Evolutionary conservation across 306 rosid genomes (phyloP), one percentile per base, ranked within the genome.

Genomic region (Rubus idaeus): DNA sequence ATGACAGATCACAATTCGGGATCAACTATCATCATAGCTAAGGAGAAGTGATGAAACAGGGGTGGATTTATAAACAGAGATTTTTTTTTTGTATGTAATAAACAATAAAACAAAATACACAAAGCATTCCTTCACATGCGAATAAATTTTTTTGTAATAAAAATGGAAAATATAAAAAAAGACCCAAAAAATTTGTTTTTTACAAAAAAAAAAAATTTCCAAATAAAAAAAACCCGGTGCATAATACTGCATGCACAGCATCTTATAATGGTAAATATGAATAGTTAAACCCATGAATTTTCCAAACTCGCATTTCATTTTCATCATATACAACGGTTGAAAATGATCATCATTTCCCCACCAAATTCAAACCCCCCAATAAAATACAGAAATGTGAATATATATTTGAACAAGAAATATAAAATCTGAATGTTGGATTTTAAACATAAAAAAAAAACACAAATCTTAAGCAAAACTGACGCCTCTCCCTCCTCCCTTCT

Each of bases 271-370:
- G 53, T 10, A 67, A 21, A 11, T 61, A 61, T 5, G 26, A 18
- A 8, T 20, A 20, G 18, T 5, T 17, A 23, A 56, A 20, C 30
- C 26, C 68, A 63, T 14, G 12, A 64, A 64, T 64, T 16, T 55
- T 55, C 61, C 61, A 55, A n/a, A 16, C 17, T 68, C 56, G 57
- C 64, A 30, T 35, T 71, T n/a, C 21, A 26, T 60, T 46, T 74
- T 42, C 46, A 53, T 53, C 49, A 71, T 35, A 23, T 1, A 23
- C 1, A 23, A 23, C 26, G 1, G 26, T 23, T 23, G 0, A 23
- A 0, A 23, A 23, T 23, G 26, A 23, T 23, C 26, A 23, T 23
- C 26, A 23, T 23, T 23, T 23, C 26, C 26, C 26, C 26, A n/a
- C n/a, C n/a, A n/a, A n/a, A n/a, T n/a, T n/a, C n/a, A n/a, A n/a